phyloP scores from a whole-genome alignment of 805 yeast species.

The Wickerhamomyces chaumierensis region DNA sequence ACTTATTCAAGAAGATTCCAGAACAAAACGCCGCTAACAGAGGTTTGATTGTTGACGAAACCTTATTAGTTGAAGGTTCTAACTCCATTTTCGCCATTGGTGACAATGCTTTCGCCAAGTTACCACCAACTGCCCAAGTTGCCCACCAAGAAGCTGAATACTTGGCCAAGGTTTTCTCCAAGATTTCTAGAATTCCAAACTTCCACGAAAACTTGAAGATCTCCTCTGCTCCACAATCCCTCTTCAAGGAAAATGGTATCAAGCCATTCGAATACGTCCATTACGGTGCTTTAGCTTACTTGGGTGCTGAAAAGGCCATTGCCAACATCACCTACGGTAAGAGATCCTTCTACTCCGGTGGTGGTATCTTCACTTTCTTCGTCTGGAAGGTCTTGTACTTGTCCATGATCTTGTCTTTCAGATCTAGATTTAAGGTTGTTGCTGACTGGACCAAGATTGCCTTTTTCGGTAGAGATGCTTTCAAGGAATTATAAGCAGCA shows the following conservation, averaged over 20 bases:
- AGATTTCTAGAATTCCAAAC: conserved; percentile 28
- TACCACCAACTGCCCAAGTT: conserved; percentile 95
- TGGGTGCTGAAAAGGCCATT: conserved; percentile 88
- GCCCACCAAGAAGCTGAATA: conserved; percentile 89
- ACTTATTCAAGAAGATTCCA: conserved; percentile 58
- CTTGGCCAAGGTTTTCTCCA: conserved; percentile 63
- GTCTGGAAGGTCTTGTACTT: conserved; percentile 91
- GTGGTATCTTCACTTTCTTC: conserved; percentile 80
- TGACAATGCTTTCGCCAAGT: conserved; percentile 81
- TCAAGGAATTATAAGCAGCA: conserved; percentile 51
- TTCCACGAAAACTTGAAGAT: conserved; percentile 26
- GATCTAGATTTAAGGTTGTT: conserved; percentile 76
- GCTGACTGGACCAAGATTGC: conserved; percentile 85
- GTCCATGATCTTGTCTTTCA: conserved; percentile 77
- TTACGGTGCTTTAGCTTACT: conserved; percentile 87
- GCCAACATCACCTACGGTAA: conserved; percentile 79
- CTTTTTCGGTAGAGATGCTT: conserved; percentile 86
- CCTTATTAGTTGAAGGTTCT: conserved; percentile 72
- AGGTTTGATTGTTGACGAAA: conserved; percentile 74
- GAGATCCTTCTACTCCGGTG: conserved; percentile 73
- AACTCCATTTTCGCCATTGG: conserved; percentile 81
- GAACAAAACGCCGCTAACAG: conserved; percentile 78
- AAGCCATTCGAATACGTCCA: conserved; percentile 73
- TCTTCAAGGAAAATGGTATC: conserved; percentile 35
- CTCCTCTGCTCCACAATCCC: conserved; percentile 25